These are phyloP conservation scores for Fonsecaea multimorphosa DNA, from an alignment of 2,329 filamentous ascomycete species.

Conservation along the genomic window DNA sequence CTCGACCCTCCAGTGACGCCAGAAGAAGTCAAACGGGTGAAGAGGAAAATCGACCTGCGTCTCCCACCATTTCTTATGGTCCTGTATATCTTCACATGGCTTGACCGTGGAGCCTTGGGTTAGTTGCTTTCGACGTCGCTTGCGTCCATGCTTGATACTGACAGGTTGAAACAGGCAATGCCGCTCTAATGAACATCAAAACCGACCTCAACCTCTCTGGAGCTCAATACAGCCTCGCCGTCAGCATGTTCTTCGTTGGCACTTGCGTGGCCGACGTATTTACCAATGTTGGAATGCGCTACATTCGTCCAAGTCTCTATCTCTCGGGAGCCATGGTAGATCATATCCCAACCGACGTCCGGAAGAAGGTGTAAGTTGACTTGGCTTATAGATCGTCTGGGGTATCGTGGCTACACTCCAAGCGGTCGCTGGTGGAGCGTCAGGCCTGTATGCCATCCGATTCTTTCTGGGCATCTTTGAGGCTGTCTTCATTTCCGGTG, in stretches of 20 bases:
- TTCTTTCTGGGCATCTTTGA: conserved; percentile 29
- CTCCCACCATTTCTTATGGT: conserved; percentile 25
- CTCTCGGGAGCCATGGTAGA: conserved; percentile 25
- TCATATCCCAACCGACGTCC: background rate
- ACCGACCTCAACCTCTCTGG: conserved; percentile 22
- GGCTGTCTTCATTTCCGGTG: conserved; percentile 24
- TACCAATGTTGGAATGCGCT: conserved; percentile 29
- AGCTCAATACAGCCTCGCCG: conserved; percentile 23
- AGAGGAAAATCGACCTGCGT: conserved; percentile 23
- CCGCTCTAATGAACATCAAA: conserved; percentile 26
- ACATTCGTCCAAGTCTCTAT: conserved; percentile 27
- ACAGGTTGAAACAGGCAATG: conserved; percentile 18
- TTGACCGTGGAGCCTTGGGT: conserved; percentile 27
- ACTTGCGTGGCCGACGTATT: conserved; percentile 27
- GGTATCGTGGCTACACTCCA: conserved; percentile 26
- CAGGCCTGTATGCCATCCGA: conserved; percentile 22
- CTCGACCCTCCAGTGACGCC: conserved; percentile 25
- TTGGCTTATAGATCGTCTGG: conserved; percentile 15
- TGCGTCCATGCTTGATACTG: background rate
- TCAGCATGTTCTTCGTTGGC: conserved; percentile 30
- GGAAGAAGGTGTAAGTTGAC: background rate
- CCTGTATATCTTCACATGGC: conserved; percentile 30
- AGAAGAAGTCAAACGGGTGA: conserved; percentile 19
- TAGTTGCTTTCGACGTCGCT: background rate
- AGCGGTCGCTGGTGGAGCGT: conserved; percentile 20